A percentile compares a stretch with the other conserved stretches of the same genome.
Conservation (phyloP, 225 moss, liverwort and hornwort species). For the Ulota crispa region DNA sequence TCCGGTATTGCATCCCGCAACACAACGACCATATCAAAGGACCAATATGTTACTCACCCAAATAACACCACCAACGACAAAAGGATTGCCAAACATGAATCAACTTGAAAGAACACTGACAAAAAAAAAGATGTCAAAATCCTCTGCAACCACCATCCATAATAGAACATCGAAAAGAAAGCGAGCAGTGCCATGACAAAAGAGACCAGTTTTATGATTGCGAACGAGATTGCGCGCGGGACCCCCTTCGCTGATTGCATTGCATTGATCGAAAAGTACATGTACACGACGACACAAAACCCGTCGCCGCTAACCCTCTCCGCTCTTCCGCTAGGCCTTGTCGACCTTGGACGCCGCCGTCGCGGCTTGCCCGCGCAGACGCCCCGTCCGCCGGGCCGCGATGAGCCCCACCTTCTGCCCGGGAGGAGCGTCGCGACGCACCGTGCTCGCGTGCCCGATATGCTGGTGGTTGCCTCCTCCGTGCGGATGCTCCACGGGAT, state of each 20-base stretch:
- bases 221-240: background rate
- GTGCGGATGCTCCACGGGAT: slow-evolving; percentile 80
- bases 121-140: too few species aligned
- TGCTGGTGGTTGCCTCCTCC: slow-evolving; percentile 86
- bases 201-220: too few species aligned
- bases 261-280: background rate
- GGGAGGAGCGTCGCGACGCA: slow-evolving; percentile 79
- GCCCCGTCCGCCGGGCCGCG: slow-evolving; percentile 78
- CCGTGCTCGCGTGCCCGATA: slow-evolving; percentile 78
- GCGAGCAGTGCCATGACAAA: too few species aligned
- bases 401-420: slow-evolving; percentile 91
- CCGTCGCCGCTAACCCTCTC: background rate
- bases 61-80: background rate
- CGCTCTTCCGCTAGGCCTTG: slow-evolving; percentile 41
- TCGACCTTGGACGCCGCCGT: slow-evolving; percentile 82
- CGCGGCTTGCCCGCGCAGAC: slow-evolving; percentile 84
- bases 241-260: background rate
- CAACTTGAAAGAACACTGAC: too few species aligned
- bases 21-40: too few species aligned
- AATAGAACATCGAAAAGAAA: background rate
- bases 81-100: too few species aligned
- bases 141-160: too few species aligned
- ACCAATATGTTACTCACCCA: background rate
- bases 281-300: background rate
- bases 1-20: too few species aligned